These are phyloP conservation scores for Penicillium brasilianum DNA, from an alignment of 2,329 filamentous ascomycete genomes.

Conservation along the genomic window DNA sequence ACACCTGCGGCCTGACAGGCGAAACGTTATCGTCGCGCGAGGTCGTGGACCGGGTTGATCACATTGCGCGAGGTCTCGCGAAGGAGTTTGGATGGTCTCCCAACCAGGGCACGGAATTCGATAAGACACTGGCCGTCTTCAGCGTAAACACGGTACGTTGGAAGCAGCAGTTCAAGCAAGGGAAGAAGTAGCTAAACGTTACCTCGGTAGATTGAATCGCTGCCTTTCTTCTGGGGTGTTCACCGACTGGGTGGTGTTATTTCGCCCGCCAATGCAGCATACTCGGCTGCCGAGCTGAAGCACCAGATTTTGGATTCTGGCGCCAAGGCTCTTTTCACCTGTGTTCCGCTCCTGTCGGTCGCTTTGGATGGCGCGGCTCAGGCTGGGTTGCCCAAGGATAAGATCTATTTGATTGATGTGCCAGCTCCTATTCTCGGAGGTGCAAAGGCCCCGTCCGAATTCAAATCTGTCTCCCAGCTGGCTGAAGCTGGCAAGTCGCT, in stretches of 20 bases:
- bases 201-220: slow-evolving; percentile 69
- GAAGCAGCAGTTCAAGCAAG: background rate
- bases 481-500: slow-evolving; percentile 62
- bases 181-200: background rate
- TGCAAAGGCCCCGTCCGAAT: slow-evolving; percentile 49
- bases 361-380: slow-evolving; percentile 69
- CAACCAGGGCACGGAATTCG: slow-evolving; percentile 75
- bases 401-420: slow-evolving; percentile 72
- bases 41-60: slow-evolving; percentile 68
- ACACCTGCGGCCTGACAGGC: slow-evolving; percentile 76
- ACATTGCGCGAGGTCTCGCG: slow-evolving; percentile 69
- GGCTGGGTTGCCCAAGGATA: slow-evolving; percentile 65
- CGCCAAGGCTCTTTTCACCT: slow-evolving; percentile 74
- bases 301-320: slow-evolving; percentile 73
- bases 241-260: slow-evolving; percentile 76
- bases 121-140: slow-evolving; percentile 78
- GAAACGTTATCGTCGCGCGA: slow-evolving; percentile 68
- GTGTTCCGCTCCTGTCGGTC: slow-evolving; percentile 66
- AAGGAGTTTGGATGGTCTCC: slow-evolving; percentile 74
- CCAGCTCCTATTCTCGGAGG: slow-evolving; percentile 60
- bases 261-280: slow-evolving; percentile 76
- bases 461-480: slow-evolving; percentile 70
- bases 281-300: slow-evolving; percentile 70
- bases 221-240: slow-evolving; percentile 73
- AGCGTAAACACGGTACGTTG: slow-evolving; percentile 74